phyloP scores from a whole-genome alignment of 1,284 basidiomycete species.

The Rhodotorula sp. region DNA sequence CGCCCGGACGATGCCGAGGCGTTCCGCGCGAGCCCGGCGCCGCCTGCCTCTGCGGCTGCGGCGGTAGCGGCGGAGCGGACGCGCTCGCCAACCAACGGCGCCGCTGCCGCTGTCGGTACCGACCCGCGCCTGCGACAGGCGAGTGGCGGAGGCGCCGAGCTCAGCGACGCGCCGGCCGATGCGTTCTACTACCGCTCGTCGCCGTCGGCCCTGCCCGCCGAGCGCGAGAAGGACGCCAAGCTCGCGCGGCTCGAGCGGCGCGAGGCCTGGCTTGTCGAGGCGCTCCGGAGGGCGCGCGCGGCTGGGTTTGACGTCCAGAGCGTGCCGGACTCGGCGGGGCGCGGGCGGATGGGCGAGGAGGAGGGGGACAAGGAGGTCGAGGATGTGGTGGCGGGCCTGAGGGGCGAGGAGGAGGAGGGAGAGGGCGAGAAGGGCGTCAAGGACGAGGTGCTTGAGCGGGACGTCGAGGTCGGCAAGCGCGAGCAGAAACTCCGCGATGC shows the following conservation, averaged over 20 bases:
- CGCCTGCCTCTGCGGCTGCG: not conserved
- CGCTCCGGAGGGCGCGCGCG: not conserved
- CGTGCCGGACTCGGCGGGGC: conserved; percentile 2
- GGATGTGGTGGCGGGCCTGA: conserved; percentile 33
- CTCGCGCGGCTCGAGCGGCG: conserved; percentile 47
- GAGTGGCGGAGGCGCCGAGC: not conserved
- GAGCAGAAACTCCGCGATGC: not conserved
- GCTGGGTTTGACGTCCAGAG: not conserved
- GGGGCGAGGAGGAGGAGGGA: conserved; percentile 45
- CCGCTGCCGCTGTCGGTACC: not conserved
- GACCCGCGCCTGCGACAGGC: conserved; percentile 6
- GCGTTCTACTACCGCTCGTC: conserved; percentile 25
- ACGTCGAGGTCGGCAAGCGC: not conserved
- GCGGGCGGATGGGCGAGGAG: not conserved
- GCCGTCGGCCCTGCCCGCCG: not conserved
- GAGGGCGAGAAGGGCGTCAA: conserved; percentile 28
- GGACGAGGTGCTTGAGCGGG: conserved; percentile 65
- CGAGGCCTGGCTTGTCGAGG: conserved; percentile 2
- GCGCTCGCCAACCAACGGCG: not conserved
- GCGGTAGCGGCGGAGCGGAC: not conserved
- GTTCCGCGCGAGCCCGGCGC: not conserved
- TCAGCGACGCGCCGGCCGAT: conserved; percentile 3
- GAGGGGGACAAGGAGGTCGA: conserved; percentile 46
- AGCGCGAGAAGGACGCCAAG: not conserved
- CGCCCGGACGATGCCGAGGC: conserved; percentile 35